These are phyloP conservation scores for Pisolithus thermaeus DNA, from an alignment of 1,284 basidiomycete genomes.

Conservation along the genomic window DNA sequence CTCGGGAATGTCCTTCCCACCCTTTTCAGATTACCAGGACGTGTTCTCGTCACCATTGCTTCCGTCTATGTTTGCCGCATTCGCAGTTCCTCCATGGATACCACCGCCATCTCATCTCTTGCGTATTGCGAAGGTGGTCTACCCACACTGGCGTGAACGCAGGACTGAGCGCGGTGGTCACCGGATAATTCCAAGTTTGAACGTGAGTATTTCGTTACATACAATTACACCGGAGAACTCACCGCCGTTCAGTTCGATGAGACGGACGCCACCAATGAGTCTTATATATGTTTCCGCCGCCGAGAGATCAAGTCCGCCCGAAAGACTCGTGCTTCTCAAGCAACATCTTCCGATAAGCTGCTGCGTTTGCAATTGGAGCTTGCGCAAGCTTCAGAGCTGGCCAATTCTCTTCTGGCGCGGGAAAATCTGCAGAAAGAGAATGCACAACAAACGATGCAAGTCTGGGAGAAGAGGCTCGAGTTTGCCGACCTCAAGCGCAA, in stretches of 20 bases:
- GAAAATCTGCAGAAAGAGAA: conserved; percentile 72
- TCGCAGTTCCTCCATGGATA: conserved; percentile 54
- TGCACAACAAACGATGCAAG: conserved; percentile 50
- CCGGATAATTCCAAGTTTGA: conserved; percentile 73
- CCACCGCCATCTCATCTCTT: conserved; percentile 51
- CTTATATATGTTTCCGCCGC: conserved; percentile 96
- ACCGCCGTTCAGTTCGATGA: conserved; percentile 69
- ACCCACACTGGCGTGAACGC: conserved; percentile 80
- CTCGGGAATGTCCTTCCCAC: conserved; percentile 65
- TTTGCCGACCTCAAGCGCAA: conserved; percentile 79
- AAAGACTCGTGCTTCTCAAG: conserved; percentile 90
- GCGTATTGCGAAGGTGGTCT: conserved; percentile 64
- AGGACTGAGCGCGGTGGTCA: conserved; percentile 71
- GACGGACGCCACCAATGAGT: conserved; percentile 84
- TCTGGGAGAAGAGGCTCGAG: conserved; percentile 78
- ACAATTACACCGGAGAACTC: conserved; percentile 3
- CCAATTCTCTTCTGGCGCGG: conserved; percentile 62
- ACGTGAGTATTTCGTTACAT: conserved; percentile 44
- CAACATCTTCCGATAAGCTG: conserved; percentile 84
- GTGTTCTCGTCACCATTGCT: conserved; percentile 56
- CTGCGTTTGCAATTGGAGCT: conserved; percentile 78
- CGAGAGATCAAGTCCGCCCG: conserved; percentile 92
- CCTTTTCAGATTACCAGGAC: conserved; percentile 76
- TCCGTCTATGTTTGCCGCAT: conserved; percentile 57
- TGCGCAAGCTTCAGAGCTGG: conserved; percentile 65